Conservation (phyloP, 169 alveolate species). For the Theileria equi region DNA sequence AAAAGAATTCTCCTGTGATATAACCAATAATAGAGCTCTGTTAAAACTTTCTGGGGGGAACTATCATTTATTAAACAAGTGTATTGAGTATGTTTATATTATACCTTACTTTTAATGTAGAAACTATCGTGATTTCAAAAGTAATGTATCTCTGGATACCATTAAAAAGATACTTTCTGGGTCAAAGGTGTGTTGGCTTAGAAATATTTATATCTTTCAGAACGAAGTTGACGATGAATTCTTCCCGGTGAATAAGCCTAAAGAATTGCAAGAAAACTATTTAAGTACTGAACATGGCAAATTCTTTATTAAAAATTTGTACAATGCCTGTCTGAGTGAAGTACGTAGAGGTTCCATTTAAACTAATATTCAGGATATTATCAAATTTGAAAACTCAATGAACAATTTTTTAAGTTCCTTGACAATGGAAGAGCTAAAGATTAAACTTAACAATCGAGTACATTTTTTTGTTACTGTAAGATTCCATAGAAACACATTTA, state of each 20-base stretch:
- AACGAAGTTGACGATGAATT: constrained; percentile 58
- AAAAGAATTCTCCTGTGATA: background rate
- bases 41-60: constrained; percentile 45
- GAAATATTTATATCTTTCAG: background rate
- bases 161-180: constrained; percentile 60
- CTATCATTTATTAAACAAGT: constrained; percentile 2
- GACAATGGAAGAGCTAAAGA: constrained; percentile 21
- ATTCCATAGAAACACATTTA: background rate
- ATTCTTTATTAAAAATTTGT: constrained; percentile 33
- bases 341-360: background rate
- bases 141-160: constrained; percentile 21
- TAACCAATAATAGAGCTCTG: constrained; percentile 1
- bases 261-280: constrained; percentile 31
- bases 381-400: constrained; percentile 50
- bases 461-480: constrained; percentile 49
- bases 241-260: constrained; percentile 41
- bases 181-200: constrained; percentile 3
- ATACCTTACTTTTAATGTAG: background rate
- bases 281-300: constrained; percentile 44
- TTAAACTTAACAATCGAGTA: constrained; percentile 13
- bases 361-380: constrained; percentile 10
- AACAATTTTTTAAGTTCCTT: constrained; percentile 40
- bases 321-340: constrained; percentile 11
- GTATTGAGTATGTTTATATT: constrained; percentile 1
- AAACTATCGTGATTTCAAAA: constrained; percentile 14